phyloP scores from a whole-genome alignment of 139 green algal genomes.

The Ostreobium quekettii region DNA sequence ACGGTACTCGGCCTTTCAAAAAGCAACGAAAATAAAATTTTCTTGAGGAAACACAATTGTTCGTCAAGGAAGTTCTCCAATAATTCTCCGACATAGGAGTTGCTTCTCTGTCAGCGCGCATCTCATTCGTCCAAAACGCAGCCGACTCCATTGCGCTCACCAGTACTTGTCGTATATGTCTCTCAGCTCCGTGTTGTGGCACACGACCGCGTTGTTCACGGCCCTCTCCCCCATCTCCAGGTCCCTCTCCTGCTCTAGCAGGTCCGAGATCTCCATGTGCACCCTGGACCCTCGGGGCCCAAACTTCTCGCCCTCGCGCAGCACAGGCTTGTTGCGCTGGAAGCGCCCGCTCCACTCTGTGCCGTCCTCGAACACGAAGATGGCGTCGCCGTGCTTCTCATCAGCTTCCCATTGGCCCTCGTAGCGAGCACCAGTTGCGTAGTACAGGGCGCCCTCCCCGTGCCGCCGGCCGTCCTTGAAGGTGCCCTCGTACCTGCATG shows the following conservation, averaged over 20 bases:
- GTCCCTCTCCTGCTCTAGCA: conserved; percentile 34
- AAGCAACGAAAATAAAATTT: too few species aligned
- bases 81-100: too few species aligned
- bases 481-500: conserved; percentile 50
- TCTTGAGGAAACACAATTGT: too few species aligned
- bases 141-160: too few species aligned
- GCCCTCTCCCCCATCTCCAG: conserved; percentile 11
- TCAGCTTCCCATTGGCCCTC: conserved; percentile 35
- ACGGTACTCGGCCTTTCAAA: too few species aligned
- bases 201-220: conserved; percentile 43
- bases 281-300: conserved; percentile 22
- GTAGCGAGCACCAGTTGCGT: conserved; percentile 48
- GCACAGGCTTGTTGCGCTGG: conserved; percentile 36
- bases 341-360: conserved; percentile 42
- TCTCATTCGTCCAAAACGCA: too few species aligned
- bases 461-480: conserved; percentile 44
- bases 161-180: conserved; percentile 56
- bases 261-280: conserved; percentile 38
- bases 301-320: conserved; percentile 26
- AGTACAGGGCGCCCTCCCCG: conserved; percentile 49
- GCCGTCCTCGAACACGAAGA: conserved; percentile 41
- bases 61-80: too few species aligned
- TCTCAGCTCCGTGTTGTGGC: conserved; percentile 51
- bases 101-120: too few species aligned
- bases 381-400: conserved; percentile 28